phyloP scores from a whole-genome alignment of 2,329 filamentous ascomycete species.

The Thermothelomyces thermophilus region DNA sequence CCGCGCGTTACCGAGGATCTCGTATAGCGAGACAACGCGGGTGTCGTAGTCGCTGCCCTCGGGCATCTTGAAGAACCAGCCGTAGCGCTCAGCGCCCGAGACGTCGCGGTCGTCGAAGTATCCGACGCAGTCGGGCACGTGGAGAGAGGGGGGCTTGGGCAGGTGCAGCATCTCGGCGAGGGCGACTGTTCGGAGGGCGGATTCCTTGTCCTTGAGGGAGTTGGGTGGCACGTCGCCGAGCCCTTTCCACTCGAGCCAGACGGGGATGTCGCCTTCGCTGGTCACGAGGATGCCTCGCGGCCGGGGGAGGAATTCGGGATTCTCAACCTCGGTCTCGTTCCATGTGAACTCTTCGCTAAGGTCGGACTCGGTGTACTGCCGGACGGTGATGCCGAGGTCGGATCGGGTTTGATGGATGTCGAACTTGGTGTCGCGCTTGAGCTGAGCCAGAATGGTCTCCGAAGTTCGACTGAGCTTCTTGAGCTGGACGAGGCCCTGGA shows the following conservation, averaged over 20 bases:
- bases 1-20: slow-evolving; percentile 10
- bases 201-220: slow-evolving; percentile 17
- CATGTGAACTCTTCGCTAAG: slow-evolving; percentile 14
- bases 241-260: slow-evolving; percentile 26
- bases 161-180: slow-evolving; percentile 24
- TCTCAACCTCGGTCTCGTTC: slow-evolving; percentile 13
- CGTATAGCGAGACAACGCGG: slow-evolving; percentile 16
- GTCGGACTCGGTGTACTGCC: slow-evolving; percentile 5
- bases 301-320: slow-evolving; percentile 11
- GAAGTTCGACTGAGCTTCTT: slow-evolving; percentile 22
- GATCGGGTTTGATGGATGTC: slow-evolving; percentile 1
- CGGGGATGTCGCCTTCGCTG: slow-evolving; percentile 12
- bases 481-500: slow-evolving; percentile 21
- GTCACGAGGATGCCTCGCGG: slow-evolving; percentile 17
- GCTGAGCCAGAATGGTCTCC: slow-evolving; percentile 19
- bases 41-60: slow-evolving; percentile 14
- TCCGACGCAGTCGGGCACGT: slow-evolving; percentile 22
- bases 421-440: slow-evolving; percentile 3
- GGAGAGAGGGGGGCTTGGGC: slow-evolving; percentile 20
- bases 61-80: slow-evolving; percentile 23
- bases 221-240: slow-evolving; percentile 11
- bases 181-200: slow-evolving; percentile 19
- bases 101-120: slow-evolving; percentile 23
- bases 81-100: slow-evolving; percentile 14
- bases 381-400: slow-evolving; percentile 11